phyloP scores from a whole-genome alignment of 192 early-diverging fungal species.

The Fimicolochytrium jonesii region DNA sequence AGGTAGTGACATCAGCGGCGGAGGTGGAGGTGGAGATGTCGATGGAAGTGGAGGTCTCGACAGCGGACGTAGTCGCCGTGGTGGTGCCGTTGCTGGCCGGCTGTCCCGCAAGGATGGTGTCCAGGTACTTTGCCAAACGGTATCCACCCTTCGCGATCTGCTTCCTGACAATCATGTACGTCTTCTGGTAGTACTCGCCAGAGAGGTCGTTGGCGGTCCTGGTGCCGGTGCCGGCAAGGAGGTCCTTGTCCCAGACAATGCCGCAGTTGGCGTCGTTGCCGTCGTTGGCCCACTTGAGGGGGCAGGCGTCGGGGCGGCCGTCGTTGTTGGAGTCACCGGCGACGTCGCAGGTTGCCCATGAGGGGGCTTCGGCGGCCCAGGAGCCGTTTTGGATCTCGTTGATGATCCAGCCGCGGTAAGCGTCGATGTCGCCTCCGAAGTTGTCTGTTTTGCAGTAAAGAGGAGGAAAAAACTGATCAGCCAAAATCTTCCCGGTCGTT shows the following conservation, averaged over 20 bases:
- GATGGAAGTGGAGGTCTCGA: background rate
- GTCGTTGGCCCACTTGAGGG: slow-evolving; percentile 35
- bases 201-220: slow-evolving; percentile 35
- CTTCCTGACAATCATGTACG: slow-evolving; percentile 18
- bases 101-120: slow-evolving; percentile 17
- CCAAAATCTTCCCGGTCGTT: no score
- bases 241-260: slow-evolving; percentile 30
- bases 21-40: background rate
- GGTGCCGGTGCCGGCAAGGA: slow-evolving; percentile 20
- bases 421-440: background rate
- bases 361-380: slow-evolving; percentile 1
- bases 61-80: slow-evolving; percentile 7
- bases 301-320: slow-evolving; percentile 6
- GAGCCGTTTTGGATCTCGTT: slow-evolving; percentile 14
- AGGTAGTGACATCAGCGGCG: background rate
- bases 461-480: no score
- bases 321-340: slow-evolving; percentile 2
- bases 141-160: slow-evolving; percentile 48
- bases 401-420: slow-evolving; percentile 1
- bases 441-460: background rate
- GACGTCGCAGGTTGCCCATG: slow-evolving; percentile 16
- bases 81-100: slow-evolving; percentile 10
- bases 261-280: slow-evolving; percentile 34
- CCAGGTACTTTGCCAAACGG: slow-evolving; percentile 40
- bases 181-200: slow-evolving; percentile 34